A percentile compares a stretch with the other conserved stretches of the same genome.
These are phyloP conservation scores for Cladosporium halotolerans DNA, from an alignment of 2,329 filamentous ascomycete species.

Conservation along the genomic window DNA sequence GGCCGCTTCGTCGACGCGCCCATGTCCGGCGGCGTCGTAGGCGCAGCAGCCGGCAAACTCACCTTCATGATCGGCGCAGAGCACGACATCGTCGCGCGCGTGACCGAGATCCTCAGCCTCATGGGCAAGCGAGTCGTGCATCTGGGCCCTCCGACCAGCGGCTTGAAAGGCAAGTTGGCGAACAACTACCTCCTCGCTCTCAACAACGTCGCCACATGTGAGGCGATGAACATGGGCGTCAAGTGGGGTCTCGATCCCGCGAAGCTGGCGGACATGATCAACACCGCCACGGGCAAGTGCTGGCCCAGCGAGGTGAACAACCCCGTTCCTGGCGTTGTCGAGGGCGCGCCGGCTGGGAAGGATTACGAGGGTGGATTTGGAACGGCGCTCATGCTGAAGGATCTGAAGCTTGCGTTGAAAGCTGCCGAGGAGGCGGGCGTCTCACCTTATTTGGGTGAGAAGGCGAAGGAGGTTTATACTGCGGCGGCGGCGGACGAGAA, in stretches of 20 bases:
- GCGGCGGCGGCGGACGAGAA: slow-evolving; percentile 38
- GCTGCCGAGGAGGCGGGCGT: slow-evolving; percentile 40
- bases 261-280: slow-evolving; percentile 77
- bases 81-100: slow-evolving; percentile 52
- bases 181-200: slow-evolving; percentile 96
- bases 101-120: slow-evolving; percentile 62
- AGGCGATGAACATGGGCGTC: slow-evolving; percentile 61
- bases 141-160: slow-evolving; percentile 76
- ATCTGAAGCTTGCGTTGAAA: slow-evolving; percentile 44
- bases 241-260: slow-evolving; percentile 57
- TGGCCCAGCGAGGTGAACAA: slow-evolving; percentile 98
- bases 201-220: slow-evolving; percentile 72
- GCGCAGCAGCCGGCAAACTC: slow-evolving; percentile 76
- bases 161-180: slow-evolving; percentile 84
- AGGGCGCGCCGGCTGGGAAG: slow-evolving; percentile 65
- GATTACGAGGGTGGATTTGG: slow-evolving; percentile 57
- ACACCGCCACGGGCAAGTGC: slow-evolving; percentile 86
- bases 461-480: slow-evolving; percentile 41
- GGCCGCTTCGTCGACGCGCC: slow-evolving; percentile 87
- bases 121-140: slow-evolving; percentile 88
- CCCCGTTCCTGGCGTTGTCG: slow-evolving; percentile 78
- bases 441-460: slow-evolving; percentile 39
- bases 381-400: slow-evolving; percentile 45
- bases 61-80: slow-evolving; percentile 91
- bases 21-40: slow-evolving; percentile 94